Base-by-base conservation (phyloP, 441 rosid genomes). In the Gossypium davidsonii region DNA sequence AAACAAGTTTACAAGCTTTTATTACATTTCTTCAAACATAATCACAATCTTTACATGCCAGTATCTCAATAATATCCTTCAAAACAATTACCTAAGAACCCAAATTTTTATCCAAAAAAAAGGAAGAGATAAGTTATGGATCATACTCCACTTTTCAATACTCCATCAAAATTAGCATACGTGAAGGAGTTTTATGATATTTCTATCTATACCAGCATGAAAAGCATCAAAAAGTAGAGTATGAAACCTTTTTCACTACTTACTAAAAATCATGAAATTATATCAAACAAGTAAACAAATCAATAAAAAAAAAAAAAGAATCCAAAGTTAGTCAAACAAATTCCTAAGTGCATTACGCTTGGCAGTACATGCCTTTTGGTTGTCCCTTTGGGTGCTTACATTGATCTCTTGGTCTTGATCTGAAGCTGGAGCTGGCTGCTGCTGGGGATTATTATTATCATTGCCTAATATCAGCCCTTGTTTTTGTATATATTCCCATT, bases 151-250 rank as follows among this genome's bases (percentile, higher is more conserved):
- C 71, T 46, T 74, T 77, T 79, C 77, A 62, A 61, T 81, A 78
- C 82, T 15, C 14, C 66, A 31, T 61, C 37, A 25, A 12, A 58
- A 25, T 5, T 34, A 34, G 39, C 39, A 11, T 25, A 28, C 44
- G 28, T 28, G 20, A 6, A 58, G n/a, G 63, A 18, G 46, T 44
- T 11, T 44, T 11, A 44, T 44, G 49, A 9, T 11, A 42, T 55
- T 71, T 71, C 71, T 60, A 34, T 34, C 9, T 6, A 34, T 60
- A 56, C 28, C 62, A 26, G 18, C 23, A 42, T 71, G 73, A 69
- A 72, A 79, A 46, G 82, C 70, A 72, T 77, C 60, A 79, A 77
- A 74, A 77, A 77, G 17, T 60, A 61, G 51, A 74, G 74, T 59
- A 42, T 62, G 70, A 8, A 70, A 39, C 52, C 42, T 34, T 61